Evolutionary conservation across 441 rosid genomes (phyloP).

Genomic region (Jatropha podagrica): DNA sequence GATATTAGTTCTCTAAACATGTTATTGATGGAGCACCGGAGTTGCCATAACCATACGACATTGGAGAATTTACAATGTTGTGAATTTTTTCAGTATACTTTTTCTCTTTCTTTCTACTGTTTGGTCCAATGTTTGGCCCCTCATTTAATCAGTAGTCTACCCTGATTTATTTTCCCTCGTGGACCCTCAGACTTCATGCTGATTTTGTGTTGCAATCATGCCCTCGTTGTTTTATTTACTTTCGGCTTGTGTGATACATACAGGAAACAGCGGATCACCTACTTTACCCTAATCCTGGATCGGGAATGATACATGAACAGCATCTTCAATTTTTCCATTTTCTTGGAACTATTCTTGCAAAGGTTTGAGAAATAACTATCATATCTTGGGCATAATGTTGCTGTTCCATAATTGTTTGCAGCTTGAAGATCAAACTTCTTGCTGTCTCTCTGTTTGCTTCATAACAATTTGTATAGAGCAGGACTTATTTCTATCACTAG

Average conservation of each 20-base stretch:
- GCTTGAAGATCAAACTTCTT: slow-evolving; percentile 13
- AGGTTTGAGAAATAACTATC: slow-evolving; percentile 44
- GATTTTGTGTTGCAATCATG: slow-evolving; percentile 1
- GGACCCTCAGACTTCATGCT: neutral
- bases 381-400: neutral
- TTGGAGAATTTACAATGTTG: neutral
- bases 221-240: slow-evolving; percentile 5
- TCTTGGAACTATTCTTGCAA: slow-evolving; percentile 91
- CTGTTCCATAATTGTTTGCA: neutral
- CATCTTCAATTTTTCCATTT: slow-evolving; percentile 98
- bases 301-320: slow-evolving; percentile 95
- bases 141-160: neutral
- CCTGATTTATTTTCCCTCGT: neutral
- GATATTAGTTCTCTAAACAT: neutral
- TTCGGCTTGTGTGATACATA: slow-evolving; percentile 29
- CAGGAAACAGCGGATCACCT: slow-evolving; percentile 98
- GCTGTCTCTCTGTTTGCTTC: neutral
- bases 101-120: neutral
- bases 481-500: neutral
- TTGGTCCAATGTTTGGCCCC: neutral
- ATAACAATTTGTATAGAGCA: neutral
- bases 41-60: neutral
- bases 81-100: neutral
- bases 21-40: neutral
- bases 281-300: slow-evolving; percentile 98